phyloP scores from a whole-genome alignment of 2,329 filamentous ascomycete species.

The Raffaelea arxii region DNA sequence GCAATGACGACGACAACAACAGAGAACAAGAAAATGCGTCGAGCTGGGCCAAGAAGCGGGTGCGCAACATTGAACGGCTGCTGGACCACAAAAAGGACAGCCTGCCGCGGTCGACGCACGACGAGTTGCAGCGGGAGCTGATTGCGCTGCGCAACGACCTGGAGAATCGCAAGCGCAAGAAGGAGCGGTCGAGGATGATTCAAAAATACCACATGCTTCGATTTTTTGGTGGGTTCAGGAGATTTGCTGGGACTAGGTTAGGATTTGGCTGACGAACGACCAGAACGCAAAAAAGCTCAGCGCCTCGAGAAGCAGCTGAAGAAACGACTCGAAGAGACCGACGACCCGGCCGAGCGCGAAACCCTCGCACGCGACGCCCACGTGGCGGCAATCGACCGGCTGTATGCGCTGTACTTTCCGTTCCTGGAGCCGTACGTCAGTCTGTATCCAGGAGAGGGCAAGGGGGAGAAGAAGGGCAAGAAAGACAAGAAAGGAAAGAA shows the following conservation, averaged over 20 bases:
- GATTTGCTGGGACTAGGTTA: not conserved
- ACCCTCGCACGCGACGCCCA: slow-evolving; percentile 50
- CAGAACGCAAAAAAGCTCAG: slow-evolving; percentile 64
- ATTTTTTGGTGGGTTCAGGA: slow-evolving; percentile 63
- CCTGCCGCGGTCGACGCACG: slow-evolving; percentile 57
- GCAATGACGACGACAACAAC: not conserved
- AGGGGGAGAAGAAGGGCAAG: slow-evolving; percentile 16
- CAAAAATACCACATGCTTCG: slow-evolving; percentile 73
- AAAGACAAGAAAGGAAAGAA: slow-evolving; percentile 18
- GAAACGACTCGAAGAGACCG: slow-evolving; percentile 43
- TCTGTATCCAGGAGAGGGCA: slow-evolving; percentile 37
- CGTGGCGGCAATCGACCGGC: slow-evolving; percentile 61
- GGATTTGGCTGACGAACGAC: not conserved
- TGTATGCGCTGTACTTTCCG: slow-evolving; percentile 66
- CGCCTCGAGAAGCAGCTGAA: slow-evolving; percentile 55
- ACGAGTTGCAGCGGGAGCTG: slow-evolving; percentile 64
- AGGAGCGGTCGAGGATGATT: slow-evolving; percentile 60
- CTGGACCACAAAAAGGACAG: slow-evolving; percentile 47
- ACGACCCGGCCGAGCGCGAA: slow-evolving; percentile 40
- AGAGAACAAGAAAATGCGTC: slow-evolving; percentile 31
- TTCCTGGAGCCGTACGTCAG: slow-evolving; percentile 62
- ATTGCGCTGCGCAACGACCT: slow-evolving; percentile 57
- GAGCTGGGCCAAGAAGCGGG: slow-evolving; percentile 60
- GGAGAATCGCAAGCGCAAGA: slow-evolving; percentile 46
- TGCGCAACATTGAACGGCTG: slow-evolving; percentile 58